These are phyloP conservation scores for Ophiostoma piceae DNA, from an alignment of 2,329 filamentous ascomycete genomes.

Conservation along the genomic window DNA sequence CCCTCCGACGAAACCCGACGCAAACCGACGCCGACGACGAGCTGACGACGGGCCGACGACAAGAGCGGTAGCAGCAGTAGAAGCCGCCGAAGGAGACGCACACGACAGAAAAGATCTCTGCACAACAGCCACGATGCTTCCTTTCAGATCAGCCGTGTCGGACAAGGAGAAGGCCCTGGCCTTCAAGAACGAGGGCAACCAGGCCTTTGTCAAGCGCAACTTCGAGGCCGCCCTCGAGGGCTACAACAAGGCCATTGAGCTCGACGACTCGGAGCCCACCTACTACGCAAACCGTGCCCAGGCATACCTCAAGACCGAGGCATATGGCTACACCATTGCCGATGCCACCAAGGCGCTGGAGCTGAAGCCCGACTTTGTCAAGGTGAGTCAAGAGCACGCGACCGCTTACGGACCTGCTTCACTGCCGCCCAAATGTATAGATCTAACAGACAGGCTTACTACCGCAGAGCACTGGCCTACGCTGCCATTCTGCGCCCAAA, in stretches of 20 bases:
- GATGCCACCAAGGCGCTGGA: slow-evolving; percentile 91
- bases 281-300: slow-evolving; percentile 95
- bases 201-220: slow-evolving; percentile 82
- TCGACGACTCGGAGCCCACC: slow-evolving; percentile 76
- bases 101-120: not conserved
- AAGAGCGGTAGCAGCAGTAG: not conserved
- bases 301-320: slow-evolving; percentile 92
- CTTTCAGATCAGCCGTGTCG: slow-evolving; percentile 4
- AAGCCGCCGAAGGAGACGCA: not conserved
- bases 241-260: slow-evolving; percentile 82
- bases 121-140: not conserved
- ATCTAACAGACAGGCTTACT: slow-evolving; percentile 65
- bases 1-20: not conserved
- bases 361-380: slow-evolving; percentile 79
- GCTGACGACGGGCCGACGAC: not conserved
- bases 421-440: too few species aligned
- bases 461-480: slow-evolving; percentile 84
- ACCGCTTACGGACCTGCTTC: too few species aligned
- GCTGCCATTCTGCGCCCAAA: slow-evolving; percentile 84
- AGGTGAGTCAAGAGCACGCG: slow-evolving; percentile 50
- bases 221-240: slow-evolving; percentile 76
- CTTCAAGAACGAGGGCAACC: slow-evolving; percentile 91
- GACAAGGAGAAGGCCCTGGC: slow-evolving; percentile 65
- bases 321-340: slow-evolving; percentile 85
- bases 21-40: slow-evolving; percentile 2